Conservation (phyloP, 2,329 filamentous ascomycete genomes). For the Bipolaris oryzae region DNA sequence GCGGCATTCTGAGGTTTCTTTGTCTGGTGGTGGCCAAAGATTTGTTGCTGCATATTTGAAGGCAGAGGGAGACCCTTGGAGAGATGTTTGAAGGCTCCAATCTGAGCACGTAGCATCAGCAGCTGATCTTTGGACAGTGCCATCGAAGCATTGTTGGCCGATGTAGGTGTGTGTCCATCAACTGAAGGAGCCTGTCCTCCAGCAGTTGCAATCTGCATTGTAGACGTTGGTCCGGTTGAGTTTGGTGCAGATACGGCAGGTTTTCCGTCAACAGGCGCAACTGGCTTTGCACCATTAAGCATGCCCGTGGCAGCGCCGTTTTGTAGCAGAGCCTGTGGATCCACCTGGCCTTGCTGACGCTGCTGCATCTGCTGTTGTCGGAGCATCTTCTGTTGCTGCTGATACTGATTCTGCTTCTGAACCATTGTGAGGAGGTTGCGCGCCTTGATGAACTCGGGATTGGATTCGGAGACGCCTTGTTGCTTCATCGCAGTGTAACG, state of each 20-base stretch:
- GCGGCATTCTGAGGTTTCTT: constrained; percentile 55
- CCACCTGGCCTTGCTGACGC: constrained; percentile 61
- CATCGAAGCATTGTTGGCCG: constrained; percentile 30
- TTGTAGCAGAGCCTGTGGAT: constrained; percentile 56
- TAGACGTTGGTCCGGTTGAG: constrained; percentile 31
- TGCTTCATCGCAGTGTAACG: constrained; percentile 90
- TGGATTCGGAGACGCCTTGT: constrained; percentile 76
- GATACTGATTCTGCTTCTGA: constrained; percentile 64
- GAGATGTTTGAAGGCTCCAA: constrained; percentile 87
- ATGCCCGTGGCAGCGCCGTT: constrained; percentile 50
- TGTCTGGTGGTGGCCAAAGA: constrained; percentile 73
- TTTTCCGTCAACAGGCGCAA: constrained; percentile 31
- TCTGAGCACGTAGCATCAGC: constrained; percentile 79
- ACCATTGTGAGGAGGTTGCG: constrained; percentile 76
- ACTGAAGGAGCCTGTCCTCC: constrained; percentile 39
- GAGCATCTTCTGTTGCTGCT: constrained; percentile 48
- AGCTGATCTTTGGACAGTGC: constrained; percentile 70
- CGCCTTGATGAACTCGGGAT: constrained; percentile 86
- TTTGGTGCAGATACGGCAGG: constrained; percentile 23
- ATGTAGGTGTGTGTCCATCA: constrained; percentile 48
- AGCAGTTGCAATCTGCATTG: constrained; percentile 33
- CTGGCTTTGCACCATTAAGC: constrained; percentile 57
- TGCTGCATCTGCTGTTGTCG: constrained; percentile 58
- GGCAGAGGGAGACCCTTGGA: constrained; percentile 87
- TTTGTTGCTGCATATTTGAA: constrained; percentile 75